Conservation (phyloP, 2,329 filamentous ascomycete species). For the Kalmusia sp. region DNA sequence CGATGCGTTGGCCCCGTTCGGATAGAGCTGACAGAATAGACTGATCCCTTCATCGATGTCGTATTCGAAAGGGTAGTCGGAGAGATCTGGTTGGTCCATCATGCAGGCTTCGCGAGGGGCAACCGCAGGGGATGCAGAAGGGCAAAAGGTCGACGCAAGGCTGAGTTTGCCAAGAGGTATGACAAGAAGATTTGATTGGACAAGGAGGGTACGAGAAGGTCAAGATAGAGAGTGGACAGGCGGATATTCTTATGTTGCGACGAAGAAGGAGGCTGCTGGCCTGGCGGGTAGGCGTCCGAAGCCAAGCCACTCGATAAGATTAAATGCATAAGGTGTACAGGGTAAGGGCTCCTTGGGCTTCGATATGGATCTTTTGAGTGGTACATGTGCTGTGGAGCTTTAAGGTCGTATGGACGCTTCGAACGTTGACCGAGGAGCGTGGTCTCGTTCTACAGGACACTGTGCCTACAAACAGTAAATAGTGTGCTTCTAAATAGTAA, state of each 20-base stretch:
- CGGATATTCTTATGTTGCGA: constrained; percentile 8
- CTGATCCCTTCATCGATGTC: constrained; percentile 10
- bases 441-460: no score
- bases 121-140: constrained; percentile 2
- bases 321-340: no score
- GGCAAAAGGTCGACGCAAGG: constrained; percentile 12
- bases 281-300: no score
- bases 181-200: constrained; percentile 12
- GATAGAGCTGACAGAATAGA: constrained; percentile 2
- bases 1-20: constrained; percentile 3
- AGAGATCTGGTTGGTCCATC: constrained; percentile 17
- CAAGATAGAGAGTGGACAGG: constrained; percentile 8
- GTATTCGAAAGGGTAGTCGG: constrained; percentile 3
- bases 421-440: no score
- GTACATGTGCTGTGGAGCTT: no score
- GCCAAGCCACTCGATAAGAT: no score
- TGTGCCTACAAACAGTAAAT: no score
- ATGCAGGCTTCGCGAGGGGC: constrained; percentile 2
- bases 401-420: no score
- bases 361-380: no score
- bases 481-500: no score
- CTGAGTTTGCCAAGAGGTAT: constrained; percentile 22
- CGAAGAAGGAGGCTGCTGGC: background rate
- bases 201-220: constrained; percentile 4
- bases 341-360: no score